Conservation (phyloP, 1,139 yeast species). For the Yamadazyma sp. region DNA sequence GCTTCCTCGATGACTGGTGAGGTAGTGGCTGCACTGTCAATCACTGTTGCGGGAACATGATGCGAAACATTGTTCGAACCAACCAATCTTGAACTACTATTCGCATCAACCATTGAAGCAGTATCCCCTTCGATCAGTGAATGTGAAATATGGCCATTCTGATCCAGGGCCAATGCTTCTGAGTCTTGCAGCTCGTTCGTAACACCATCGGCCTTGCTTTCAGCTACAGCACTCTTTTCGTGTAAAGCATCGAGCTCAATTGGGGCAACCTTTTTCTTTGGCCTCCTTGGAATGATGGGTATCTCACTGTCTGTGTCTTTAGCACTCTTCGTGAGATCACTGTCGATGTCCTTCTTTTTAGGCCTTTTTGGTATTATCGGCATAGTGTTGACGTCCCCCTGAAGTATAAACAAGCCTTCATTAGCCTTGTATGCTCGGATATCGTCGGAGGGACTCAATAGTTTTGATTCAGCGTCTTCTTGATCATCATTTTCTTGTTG, state of each 20-base stretch:
- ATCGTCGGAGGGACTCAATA: neutral
- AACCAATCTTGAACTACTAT: no score
- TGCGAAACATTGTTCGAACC: no score
- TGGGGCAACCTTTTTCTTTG: neutral
- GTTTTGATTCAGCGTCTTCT: neutral
- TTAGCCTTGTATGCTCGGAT: no score
- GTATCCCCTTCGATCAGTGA: no score
- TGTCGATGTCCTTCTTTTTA: slow-evolving; percentile 4
- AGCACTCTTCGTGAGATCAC: slow-evolving; percentile 8
- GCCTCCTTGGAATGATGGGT: slow-evolving; percentile 12
- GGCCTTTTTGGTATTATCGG: slow-evolving; percentile 20
- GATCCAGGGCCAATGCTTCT: no score
- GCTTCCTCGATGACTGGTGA: neutral
- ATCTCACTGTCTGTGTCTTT: slow-evolving; percentile 13
- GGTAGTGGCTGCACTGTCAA: neutral
- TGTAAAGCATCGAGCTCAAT: neutral
- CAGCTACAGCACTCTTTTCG: neutral
- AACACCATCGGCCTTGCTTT: neutral
- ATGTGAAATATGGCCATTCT: no score
- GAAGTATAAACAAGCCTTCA: no score
- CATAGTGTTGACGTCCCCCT: slow-evolving; percentile 4
- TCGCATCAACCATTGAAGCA: no score
- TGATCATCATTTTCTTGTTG: neutral
- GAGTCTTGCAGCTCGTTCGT: no score
- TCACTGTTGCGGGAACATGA: no score